Percentiles rank a stretch among this genome's conserved stretches.
Evolutionary conservation across 2,329 filamentous ascomycete genomes (phyloP).

Genomic region (Ceratocystis huliohia): DNA sequence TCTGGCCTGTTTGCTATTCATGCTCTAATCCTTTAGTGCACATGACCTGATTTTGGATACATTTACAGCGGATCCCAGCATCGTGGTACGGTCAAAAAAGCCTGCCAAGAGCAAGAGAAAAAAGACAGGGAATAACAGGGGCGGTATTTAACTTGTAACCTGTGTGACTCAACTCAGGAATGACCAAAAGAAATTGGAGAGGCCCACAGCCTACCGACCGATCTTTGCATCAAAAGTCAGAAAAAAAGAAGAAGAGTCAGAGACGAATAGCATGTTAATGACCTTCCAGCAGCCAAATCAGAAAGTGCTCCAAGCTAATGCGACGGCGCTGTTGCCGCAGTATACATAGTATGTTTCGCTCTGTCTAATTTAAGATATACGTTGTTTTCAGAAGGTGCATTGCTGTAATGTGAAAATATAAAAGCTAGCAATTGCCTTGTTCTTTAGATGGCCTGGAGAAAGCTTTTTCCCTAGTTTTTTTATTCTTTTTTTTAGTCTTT

Average conservation of each 20-base stretch:
- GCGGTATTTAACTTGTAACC: background rate
- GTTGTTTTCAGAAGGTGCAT: background rate
- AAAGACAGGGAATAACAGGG: background rate
- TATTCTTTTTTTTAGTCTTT: background rate
- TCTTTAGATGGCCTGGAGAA: slow-evolving; percentile 5
- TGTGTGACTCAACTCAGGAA: background rate
- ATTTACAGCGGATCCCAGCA: background rate
- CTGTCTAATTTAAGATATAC: background rate
- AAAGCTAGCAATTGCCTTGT: slow-evolving; percentile 2
- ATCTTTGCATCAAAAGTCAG: background rate
- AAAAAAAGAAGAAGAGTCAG: background rate
- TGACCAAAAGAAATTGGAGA: background rate
- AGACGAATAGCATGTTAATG: too few species aligned
- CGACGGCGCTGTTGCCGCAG: too few species aligned
- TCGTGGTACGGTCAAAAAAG: background rate
- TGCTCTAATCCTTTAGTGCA: background rate
- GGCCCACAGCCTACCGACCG: background rate
- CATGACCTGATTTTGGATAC: background rate
- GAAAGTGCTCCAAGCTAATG: too few species aligned
- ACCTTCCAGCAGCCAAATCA: too few species aligned
- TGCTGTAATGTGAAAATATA: background rate
- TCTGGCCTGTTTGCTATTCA: background rate
- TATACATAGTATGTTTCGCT: background rate
- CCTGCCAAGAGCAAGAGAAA: background rate
- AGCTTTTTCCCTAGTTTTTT: slow-evolving; percentile 9